Conservation (phyloP, 441 rosid genomes). For the Arabidopsis hybrid region DNA sequence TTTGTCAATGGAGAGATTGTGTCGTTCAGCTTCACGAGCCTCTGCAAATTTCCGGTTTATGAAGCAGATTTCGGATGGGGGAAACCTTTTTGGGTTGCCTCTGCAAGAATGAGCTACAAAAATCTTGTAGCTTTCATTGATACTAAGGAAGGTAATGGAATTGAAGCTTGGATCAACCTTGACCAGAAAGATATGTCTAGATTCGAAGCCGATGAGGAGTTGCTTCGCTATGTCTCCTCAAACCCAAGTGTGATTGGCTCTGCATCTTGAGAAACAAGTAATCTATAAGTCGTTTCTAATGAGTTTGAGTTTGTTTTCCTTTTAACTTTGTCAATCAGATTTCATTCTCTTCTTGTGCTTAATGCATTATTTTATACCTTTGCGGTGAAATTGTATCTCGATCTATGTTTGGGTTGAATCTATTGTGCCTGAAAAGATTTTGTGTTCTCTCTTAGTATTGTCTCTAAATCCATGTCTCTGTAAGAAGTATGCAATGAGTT, state of each 20-base stretch:
- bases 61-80: slow-evolving; percentile 65
- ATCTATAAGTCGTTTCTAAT: not conserved
- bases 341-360: not conserved
- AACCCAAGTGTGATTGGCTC: slow-evolving; percentile 18
- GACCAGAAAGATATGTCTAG: slow-evolving; percentile 51
- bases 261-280: slow-evolving; percentile 11
- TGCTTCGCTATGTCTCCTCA: slow-evolving; percentile 41
- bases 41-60: slow-evolving; percentile 52
- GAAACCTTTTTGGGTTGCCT: slow-evolving; percentile 52
- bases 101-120: slow-evolving; percentile 39
- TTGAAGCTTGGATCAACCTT: slow-evolving; percentile 55
- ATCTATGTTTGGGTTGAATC: slow-evolving; percentile 13
- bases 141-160: slow-evolving; percentile 47
- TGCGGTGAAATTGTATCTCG: not conserved
- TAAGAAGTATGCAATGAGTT: not conserved
- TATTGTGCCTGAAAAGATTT: not conserved
- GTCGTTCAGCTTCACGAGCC: slow-evolving; percentile 49
- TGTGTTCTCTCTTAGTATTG: not conserved
- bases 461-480: not conserved
- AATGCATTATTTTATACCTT: not conserved
- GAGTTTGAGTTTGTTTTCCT: not conserved
- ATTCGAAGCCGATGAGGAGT: slow-evolving; percentile 48
- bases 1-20: slow-evolving; percentile 35
- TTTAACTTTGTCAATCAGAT: not conserved
- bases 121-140: slow-evolving; percentile 49